Evolutionary conservation across 371 early-diverging fungal genomes (phyloP), one percentile per base, ranked within the genome.

Genomic region (Cokeromyces recurvatus): DNA sequence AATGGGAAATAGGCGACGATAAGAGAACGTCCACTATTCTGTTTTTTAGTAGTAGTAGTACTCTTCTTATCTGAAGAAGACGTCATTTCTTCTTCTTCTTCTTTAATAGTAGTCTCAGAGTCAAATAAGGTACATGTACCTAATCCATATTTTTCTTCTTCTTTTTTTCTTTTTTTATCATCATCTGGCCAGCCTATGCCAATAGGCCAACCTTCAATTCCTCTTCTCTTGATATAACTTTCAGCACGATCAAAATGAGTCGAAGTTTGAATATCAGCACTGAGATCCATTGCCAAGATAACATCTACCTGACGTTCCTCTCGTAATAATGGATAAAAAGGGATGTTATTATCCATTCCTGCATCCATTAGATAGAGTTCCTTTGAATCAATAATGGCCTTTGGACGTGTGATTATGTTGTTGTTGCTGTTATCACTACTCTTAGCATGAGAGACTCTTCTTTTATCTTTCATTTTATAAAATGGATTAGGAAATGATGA

Each of bases 331-430:
- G 87, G 83, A 32, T 86, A 84, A 24, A 89, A 69, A 0, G 89
- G 86, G 19, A 85, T 60, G 44, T 89, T 87, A 58, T 87, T 89
- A 39, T 85, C 81, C 73, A 82, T 71, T 1, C 87, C 89, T 16
- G 86, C 86, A 57, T 89, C 89, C 67, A 83, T 81, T 24, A 86
- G 56, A 19, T 74, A 74, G 15, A 86, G 48, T 4, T 78, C 49
- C 20, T 53, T 23, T 3, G 59, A 48, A 32, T 47, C 50, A 20
- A 49, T 40, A 25, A 48, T 37, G 32, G 44, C 60, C 25, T 24
- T 62, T 17, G 52, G 68, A 59, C 43, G 58, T 38, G 45, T 48
- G 29, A 36, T 29, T 0, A 37, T 48, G 19, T 56, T 29, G 5
- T 29, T 11, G n/a, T n/a, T n/a, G n/a, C n/a, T n/a, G 11, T 11